These are phyloP conservation scores for Dactylellina cionopaga DNA, from an alignment of 2,329 filamentous ascomycete species.

Conservation along the genomic window DNA sequence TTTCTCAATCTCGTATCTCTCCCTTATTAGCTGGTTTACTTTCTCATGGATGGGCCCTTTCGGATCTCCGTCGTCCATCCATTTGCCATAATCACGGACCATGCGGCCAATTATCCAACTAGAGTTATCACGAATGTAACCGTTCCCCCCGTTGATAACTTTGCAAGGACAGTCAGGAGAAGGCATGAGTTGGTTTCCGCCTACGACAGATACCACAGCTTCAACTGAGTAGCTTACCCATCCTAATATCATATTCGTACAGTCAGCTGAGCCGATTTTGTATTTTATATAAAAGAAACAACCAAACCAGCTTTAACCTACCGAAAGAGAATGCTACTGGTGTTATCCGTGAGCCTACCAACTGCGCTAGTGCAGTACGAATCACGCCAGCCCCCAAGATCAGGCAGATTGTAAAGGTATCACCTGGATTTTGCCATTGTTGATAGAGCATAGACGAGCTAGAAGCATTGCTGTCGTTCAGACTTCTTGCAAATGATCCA, in stretches of 20 bases:
- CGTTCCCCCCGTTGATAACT: conserved; percentile 61
- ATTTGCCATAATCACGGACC: conserved; percentile 61
- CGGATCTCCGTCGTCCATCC: conserved; percentile 50
- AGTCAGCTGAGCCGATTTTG: neutral
- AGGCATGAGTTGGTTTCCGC: conserved; percentile 58
- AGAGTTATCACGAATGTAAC: conserved; percentile 60
- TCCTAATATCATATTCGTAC: conserved; percentile 39
- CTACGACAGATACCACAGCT: conserved; percentile 54
- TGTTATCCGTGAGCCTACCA: conserved; percentile 54
- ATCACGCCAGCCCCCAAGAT: conserved; percentile 60
- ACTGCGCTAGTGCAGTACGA: conserved; percentile 58
- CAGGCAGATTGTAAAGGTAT: conserved; percentile 58
- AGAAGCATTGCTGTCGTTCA: neutral
- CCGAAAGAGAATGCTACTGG: conserved; percentile 59
- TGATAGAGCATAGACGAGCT: neutral
- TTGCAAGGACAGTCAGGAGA: conserved; percentile 57
- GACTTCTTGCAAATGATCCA: neutral
- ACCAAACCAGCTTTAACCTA: neutral
- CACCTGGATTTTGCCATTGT: conserved; percentile 33
- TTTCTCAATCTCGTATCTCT: conserved; percentile 39
- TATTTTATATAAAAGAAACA: neutral
- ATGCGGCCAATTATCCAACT: conserved; percentile 63
- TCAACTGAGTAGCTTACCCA: conserved; percentile 57
- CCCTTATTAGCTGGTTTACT: conserved; percentile 35
- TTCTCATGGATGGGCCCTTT: neutral